Conservation (phyloP, 2,329 filamentous ascomycete species). For the Calonectria pauciramosa region DNA sequence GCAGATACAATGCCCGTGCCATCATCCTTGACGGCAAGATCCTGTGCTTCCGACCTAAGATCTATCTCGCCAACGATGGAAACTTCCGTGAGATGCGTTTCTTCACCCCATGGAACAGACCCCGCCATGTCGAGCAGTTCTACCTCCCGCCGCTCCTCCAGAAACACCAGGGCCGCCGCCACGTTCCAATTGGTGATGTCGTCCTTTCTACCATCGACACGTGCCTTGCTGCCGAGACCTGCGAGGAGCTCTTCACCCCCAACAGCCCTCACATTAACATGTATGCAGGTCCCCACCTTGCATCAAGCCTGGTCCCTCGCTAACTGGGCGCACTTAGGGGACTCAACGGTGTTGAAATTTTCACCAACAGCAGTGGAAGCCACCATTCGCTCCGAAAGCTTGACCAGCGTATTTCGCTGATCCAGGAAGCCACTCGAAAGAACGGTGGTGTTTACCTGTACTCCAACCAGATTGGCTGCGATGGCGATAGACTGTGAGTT, state of each 20-base stretch:
- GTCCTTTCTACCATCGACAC: conserved; percentile 56
- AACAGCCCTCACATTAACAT: conserved; percentile 31
- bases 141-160: conserved; percentile 68
- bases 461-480: neutral
- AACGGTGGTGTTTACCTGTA: neutral
- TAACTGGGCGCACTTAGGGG: conserved; percentile 23
- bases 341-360: conserved; percentile 76
- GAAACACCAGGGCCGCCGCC: conserved; percentile 58
- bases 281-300: neutral
- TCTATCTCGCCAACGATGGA: conserved; percentile 79
- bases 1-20: neutral
- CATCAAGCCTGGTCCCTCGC: neutral
- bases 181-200: conserved; percentile 57
- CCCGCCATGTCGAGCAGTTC: conserved; percentile 52
- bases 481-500: neutral
- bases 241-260: conserved; percentile 51
- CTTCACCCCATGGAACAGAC: conserved; percentile 57
- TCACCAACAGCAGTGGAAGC: conserved; percentile 70
- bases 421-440: neutral
- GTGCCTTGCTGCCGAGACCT: conserved; percentile 56
- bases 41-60: conserved; percentile 64
- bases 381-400: conserved; percentile 68
- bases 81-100: conserved; percentile 56
- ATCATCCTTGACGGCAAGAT: neutral
- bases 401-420: conserved; percentile 66